Conservation (phyloP, 768 basidiomycete genomes). For the Heimioporus sp. region DNA sequence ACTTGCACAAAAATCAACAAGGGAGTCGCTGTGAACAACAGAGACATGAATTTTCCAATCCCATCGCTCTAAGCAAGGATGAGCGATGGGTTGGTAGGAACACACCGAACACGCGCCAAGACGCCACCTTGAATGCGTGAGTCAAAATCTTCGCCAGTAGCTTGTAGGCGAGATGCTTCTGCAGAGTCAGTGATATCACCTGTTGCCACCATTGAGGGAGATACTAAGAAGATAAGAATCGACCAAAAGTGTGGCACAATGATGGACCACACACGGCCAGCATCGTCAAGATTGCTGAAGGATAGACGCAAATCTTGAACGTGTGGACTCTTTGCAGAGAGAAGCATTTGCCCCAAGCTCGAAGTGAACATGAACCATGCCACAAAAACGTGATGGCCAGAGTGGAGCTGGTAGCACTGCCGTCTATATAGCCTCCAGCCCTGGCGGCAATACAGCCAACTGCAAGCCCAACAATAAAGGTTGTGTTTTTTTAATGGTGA, state of each 20-base stretch:
- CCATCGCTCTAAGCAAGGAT: slow-evolving; percentile 57
- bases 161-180: slow-evolving; percentile 74
- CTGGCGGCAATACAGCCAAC: slow-evolving; percentile 83
- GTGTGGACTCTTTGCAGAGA: slow-evolving; percentile 55
- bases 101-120: slow-evolving; percentile 39
- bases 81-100: neutral
- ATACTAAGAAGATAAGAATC: slow-evolving; percentile 43
- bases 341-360: neutral
- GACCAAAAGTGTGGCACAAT: neutral
- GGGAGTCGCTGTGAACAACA: slow-evolving; percentile 78
- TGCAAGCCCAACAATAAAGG: slow-evolving; percentile 70
- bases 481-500: slow-evolving; percentile 81
- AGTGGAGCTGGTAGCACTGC: slow-evolving; percentile 58
- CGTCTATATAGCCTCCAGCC: slow-evolving; percentile 74
- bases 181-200: slow-evolving; percentile 83
- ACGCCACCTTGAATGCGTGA: slow-evolving; percentile 81
- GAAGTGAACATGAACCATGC: slow-evolving; percentile 28
- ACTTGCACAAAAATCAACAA: slow-evolving; percentile 76
- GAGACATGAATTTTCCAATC: slow-evolving; percentile 76
- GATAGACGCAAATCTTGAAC: slow-evolving; percentile 76
- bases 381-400: slow-evolving; percentile 84
- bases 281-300: slow-evolving; percentile 64
- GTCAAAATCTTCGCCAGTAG: slow-evolving; percentile 77
- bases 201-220: slow-evolving; percentile 79
- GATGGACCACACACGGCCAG: slow-evolving; percentile 53